These are phyloP conservation scores for Clathrospora elynae DNA, from an alignment of 2,329 filamentous ascomycete genomes.

Conservation along the genomic window DNA sequence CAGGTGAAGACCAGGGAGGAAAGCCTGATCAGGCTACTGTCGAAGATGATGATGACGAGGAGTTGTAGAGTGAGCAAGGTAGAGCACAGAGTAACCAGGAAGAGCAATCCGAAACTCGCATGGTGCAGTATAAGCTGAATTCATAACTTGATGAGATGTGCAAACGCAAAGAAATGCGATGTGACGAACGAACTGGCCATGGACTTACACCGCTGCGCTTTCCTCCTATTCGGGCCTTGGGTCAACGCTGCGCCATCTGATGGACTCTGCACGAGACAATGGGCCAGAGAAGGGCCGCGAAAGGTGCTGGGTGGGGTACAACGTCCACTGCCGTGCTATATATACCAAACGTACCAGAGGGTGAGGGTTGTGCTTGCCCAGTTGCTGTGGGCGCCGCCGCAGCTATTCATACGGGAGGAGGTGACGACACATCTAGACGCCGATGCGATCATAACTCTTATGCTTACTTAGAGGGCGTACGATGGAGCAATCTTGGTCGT, in stretches of 20 bases:
- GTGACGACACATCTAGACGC: conserved; percentile 86
- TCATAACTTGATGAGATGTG: no score
- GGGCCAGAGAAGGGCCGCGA: conserved; percentile 71
- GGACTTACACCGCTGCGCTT: no score
- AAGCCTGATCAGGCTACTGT: no score
- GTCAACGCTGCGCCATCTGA: conserved; percentile 68
- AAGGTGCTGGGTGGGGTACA: conserved; percentile 71
- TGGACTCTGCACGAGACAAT: conserved; percentile 57
- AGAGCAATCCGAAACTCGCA: no score
- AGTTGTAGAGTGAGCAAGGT: no score
- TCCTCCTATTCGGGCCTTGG: conserved; percentile 55
- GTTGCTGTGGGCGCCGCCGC: conserved; percentile 70
- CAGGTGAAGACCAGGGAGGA: no score
- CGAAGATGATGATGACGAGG: no score
- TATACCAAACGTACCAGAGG: conserved; percentile 72
- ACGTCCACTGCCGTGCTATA: conserved; percentile 74
- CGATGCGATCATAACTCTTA: conserved; percentile 75
- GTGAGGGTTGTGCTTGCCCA: conserved; percentile 68
- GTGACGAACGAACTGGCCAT: conserved; percentile 64
- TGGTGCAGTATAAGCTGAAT: no score
- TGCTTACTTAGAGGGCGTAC: conserved; percentile 69
- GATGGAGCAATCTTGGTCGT: conserved; percentile 77
- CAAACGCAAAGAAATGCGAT: conserved; percentile 57
- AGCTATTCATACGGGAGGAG: conserved; percentile 77
- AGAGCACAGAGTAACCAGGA: no score